These are phyloP conservation scores for Mortierella sp. DNA, from an alignment of 371 early-diverging fungal genomes.

Conservation along the genomic window DNA sequence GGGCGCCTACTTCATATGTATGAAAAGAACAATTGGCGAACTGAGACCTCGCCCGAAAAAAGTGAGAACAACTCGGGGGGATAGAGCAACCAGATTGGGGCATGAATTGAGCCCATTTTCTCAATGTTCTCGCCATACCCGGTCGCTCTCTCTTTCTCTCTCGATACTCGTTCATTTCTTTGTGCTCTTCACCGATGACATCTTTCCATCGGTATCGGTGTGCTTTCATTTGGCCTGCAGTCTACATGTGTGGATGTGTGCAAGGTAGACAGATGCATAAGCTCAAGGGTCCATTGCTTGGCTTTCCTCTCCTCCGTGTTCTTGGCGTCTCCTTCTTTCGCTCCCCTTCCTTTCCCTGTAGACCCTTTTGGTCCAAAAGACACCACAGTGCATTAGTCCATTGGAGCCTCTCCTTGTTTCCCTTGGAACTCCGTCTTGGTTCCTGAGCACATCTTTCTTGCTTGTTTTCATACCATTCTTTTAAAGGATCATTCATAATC, in stretches of 20 bases:
- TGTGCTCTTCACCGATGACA: not conserved
- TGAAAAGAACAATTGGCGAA: not conserved
- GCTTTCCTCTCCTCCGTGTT: not conserved
- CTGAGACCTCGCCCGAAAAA: not conserved
- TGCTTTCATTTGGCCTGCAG: not conserved
- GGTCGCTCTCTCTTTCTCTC: not conserved
- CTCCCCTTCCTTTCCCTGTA: not conserved
- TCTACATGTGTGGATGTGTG: not conserved
- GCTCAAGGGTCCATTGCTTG: conserved; percentile 2
- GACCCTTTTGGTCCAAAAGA: not conserved
- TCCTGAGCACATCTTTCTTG: not conserved
- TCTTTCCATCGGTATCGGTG: not conserved
- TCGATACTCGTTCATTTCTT: not conserved
- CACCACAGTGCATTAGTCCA: not conserved
- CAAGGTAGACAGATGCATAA: not conserved
- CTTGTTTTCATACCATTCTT: not conserved
- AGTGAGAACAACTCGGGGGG: not conserved
- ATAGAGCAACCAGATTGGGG: not conserved
- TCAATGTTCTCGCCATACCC: not conserved
- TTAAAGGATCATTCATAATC: not conserved
- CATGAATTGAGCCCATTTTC: not conserved
- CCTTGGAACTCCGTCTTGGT: not conserved
- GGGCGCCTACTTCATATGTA: not conserved
- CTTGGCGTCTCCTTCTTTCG: not conserved
- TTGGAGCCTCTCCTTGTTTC: not conserved